Evolutionary conservation across 257 asterid genomes (phyloP).

Genomic region (Scutellaria baicalensis): DNA sequence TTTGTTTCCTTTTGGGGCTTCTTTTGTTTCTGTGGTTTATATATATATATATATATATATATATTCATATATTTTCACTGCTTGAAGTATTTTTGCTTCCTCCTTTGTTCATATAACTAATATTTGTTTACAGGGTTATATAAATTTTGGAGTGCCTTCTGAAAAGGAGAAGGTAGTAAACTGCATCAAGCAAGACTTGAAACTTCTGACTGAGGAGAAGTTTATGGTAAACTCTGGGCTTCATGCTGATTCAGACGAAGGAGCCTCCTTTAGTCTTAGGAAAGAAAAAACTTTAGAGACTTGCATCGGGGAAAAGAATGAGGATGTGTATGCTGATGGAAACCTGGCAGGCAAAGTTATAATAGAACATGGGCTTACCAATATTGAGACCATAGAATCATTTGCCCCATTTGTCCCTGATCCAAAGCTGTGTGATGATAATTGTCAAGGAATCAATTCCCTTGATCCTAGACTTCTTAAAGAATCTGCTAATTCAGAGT

Average conservation of each 20-base stretch:
- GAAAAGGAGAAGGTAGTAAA: constrained; percentile 46
- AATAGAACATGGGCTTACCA: constrained; percentile 20
- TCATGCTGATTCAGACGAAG: constrained; percentile 60
- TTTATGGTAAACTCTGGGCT: constrained; percentile 33
- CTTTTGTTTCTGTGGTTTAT: constrained; percentile 1
- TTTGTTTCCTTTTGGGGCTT: constrained; percentile 5
- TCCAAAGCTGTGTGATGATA: constrained; percentile 21
- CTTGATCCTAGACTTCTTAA: constrained; percentile 23
- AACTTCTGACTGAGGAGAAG: constrained; percentile 54
- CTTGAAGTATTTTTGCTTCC: not conserved
- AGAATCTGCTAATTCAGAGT: constrained; percentile 22
- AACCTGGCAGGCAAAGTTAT: constrained; percentile 20
- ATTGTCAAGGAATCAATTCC: constrained; percentile 28
- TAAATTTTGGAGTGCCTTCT: constrained; percentile 89
- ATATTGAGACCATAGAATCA: constrained; percentile 30
- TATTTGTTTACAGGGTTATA: constrained; percentile 60
- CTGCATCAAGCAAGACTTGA: constrained; percentile 42
- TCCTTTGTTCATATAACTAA: constrained; percentile 12
- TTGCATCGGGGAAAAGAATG: constrained; percentile 28
- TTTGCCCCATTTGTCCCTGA: constrained; percentile 25
- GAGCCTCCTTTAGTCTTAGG: constrained; percentile 60
- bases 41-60: too few relatives aligned
- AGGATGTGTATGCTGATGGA: constrained; percentile 31
- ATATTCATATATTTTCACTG: not conserved
- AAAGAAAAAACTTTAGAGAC: constrained; percentile 41